Conservation (phyloP, 768 basidiomycete genomes). For the Cystobasidium onofrii region DNA sequence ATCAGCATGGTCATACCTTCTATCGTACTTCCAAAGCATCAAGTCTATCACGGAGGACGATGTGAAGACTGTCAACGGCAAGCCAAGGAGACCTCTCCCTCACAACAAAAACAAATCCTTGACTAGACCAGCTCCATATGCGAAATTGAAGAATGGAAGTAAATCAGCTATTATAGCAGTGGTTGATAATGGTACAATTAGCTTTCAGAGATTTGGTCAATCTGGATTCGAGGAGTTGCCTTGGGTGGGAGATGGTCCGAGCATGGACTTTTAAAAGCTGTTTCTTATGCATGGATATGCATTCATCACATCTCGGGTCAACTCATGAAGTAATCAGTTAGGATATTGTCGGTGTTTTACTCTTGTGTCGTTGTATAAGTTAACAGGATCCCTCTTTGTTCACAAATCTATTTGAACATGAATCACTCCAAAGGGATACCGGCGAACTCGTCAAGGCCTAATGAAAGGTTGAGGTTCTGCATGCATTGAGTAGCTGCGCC, state of each 20-base stretch:
- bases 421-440: conserved; percentile 55
- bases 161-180: conserved; percentile 75
- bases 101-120: not conserved
- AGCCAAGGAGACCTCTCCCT: not conserved
- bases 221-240: conserved; percentile 79
- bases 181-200: conserved; percentile 76
- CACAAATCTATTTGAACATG: not conserved
- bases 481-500: conserved; percentile 98
- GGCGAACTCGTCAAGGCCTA: conserved; percentile 75
- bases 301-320: too few relatives aligned
- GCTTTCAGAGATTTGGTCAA: conserved; percentile 79
- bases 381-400: not conserved
- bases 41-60: not conserved
- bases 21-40: not conserved
- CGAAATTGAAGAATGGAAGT: conserved; percentile 70
- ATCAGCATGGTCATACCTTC: not conserved
- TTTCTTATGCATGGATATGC: too few relatives aligned
- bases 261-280: not conserved
- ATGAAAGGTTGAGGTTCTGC: conserved; percentile 84
- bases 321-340: too few relatives aligned
- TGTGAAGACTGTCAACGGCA: not conserved
- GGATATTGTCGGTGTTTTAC: not conserved
- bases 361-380: not conserved
- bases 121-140: conserved; percentile 54
- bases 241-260: conserved; percentile 42